These are phyloP conservation scores for Dacryopinax primogenitus DNA, from an alignment of 768 basidiomycete genomes.

Conservation along the genomic window DNA sequence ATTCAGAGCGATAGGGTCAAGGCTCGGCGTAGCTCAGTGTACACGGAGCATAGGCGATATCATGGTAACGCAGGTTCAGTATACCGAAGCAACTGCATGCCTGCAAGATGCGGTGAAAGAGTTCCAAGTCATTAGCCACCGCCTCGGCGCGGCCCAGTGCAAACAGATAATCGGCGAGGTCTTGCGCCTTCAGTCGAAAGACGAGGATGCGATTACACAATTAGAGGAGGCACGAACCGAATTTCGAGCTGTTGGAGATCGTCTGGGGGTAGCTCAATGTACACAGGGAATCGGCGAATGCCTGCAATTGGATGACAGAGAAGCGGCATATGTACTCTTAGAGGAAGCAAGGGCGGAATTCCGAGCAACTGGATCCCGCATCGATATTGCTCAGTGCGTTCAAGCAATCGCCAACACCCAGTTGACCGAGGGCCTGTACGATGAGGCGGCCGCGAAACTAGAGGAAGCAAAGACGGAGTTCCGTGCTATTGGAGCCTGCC, in stretches of 20 bases:
- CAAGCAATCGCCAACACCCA: neutral
- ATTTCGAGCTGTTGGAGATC: too few relatives aligned
- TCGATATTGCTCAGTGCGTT: neutral
- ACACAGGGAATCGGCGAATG: neutral
- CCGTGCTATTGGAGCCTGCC: neutral
- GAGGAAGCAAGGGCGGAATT: neutral
- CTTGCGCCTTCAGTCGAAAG: too few relatives aligned
- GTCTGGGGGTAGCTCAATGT: too few relatives aligned
- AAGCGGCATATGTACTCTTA: neutral
- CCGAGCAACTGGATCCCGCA: neutral
- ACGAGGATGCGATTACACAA: too few relatives aligned
- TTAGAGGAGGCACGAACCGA: too few relatives aligned
- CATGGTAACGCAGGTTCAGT: neutral
- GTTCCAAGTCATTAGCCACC: neutral
- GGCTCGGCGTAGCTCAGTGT: neutral
- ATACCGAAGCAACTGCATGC: neutral
- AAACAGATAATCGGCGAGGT: too few relatives aligned
- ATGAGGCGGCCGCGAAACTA: neutral
- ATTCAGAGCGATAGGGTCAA: neutral
- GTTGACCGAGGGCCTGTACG: neutral
- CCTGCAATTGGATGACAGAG: neutral
- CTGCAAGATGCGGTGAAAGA: neutral
- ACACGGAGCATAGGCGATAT: neutral
- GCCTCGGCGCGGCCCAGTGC: neutral
- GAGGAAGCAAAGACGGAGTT: neutral